Evolutionary conservation across 805 yeast species (phyloP), one percentile per base, ranked within the genome.

Genomic region (Saccharomycopsis oosterbeekiorum): DNA sequence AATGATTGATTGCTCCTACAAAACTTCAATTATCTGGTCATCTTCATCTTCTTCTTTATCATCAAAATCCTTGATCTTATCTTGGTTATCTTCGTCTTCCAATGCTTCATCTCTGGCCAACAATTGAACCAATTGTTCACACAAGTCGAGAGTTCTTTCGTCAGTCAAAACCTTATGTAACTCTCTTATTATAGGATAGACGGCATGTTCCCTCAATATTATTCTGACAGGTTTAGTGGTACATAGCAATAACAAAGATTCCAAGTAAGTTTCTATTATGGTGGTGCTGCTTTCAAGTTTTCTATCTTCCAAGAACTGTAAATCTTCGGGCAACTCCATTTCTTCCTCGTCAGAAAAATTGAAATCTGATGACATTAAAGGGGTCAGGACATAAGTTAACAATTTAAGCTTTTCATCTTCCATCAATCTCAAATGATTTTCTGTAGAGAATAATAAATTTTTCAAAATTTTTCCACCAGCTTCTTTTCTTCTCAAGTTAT

Each of bases 381-480:
- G 97, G 54, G 88, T 77, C 62, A 93, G 76, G 26, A 93, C 79
- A 67, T 87, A 89, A 4, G 97, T 96, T 68, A 94, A 78, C 43
- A 93, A 68, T 67, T 92, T 89, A 62, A 89, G 84, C 9, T 78
- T 73, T 42, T 79, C 83, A 67, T 88, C 86, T 4, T 75, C 76
- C 50, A 90, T 71, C 54, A 93, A 75, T 26, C 70, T 71, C 67
- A 74, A 73, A 70, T 93, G 98, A 41, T 81, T 73, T 50, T 84
- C 82, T 1, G 88, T 77, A 69, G 92, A 97, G 69, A 93, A 93
- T 57, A 93, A 75, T 0, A 93, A 82, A 73, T 93, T 93, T 71
- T 94, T 93, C 67, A 94, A 88, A 1, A 97, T 88, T 4, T 96
- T 87, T 1, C 96, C 96, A 43, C 89, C 92, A 69, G 97, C 97